Evolutionary conservation across 2,329 filamentous ascomycete species (phyloP).

Genomic region (Cercospora sp.): DNA sequence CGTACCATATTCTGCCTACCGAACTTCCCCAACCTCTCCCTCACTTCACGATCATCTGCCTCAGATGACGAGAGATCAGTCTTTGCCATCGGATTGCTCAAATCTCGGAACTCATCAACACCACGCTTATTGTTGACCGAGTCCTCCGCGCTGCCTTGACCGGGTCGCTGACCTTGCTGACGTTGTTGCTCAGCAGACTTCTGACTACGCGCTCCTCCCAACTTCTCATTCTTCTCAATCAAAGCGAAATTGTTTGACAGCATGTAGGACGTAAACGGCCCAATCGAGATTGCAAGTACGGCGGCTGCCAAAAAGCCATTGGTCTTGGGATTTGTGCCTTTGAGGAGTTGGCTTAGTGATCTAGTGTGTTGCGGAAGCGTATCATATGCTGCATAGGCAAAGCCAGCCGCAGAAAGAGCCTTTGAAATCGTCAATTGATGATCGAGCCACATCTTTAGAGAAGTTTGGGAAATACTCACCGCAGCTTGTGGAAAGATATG

Average conservation of each 20-base stretch:
- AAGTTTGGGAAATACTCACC: neutral
- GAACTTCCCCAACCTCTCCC: conserved; percentile 40
- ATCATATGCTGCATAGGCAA: conserved; percentile 32
- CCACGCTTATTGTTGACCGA: conserved; percentile 30
- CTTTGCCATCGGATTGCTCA: conserved; percentile 34
- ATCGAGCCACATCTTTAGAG: neutral
- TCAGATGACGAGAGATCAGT: conserved; percentile 41
- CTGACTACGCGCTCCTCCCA: conserved; percentile 30
- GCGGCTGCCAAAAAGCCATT: conserved; percentile 31
- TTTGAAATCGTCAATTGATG: neutral
- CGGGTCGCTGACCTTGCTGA: conserved; percentile 18
- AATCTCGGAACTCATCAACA: conserved; percentile 28
- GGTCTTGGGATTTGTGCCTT: conserved; percentile 24
- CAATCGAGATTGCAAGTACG: conserved; percentile 30
- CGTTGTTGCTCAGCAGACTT: conserved; percentile 23
- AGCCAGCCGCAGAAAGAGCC: conserved; percentile 27
- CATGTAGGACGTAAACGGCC: conserved; percentile 31
- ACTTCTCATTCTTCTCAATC: conserved; percentile 34
- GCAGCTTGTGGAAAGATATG: conserved; percentile 33
- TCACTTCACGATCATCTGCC: conserved; percentile 44
- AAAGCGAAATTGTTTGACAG: conserved; percentile 34
- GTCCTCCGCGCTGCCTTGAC: conserved; percentile 29
- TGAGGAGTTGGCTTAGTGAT: conserved; percentile 19
- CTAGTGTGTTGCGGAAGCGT: conserved; percentile 21
- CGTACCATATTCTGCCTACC: conserved; percentile 31